A percentile compares a stretch with the other conserved stretches of the same genome.
Conservation (phyloP, 208 protist genomes). For the Trypanosomatidae sp. region DNA sequence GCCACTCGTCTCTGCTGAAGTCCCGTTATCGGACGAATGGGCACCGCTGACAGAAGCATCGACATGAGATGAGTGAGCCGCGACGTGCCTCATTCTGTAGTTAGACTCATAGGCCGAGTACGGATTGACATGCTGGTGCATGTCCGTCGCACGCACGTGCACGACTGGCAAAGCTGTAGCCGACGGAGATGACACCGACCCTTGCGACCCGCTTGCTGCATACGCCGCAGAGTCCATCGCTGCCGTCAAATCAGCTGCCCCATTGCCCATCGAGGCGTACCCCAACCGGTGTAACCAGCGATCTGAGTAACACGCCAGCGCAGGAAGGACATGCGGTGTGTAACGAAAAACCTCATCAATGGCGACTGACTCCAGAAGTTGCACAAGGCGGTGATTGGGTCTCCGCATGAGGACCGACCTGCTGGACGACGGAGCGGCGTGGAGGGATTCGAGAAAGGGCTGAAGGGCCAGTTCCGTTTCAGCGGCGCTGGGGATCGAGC, state of each 20-base stretch:
- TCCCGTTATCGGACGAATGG: not conserved
- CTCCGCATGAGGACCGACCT: slow-evolving; percentile 12
- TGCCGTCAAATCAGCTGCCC: not conserved
- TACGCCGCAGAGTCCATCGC: not conserved
- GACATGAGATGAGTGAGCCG: not conserved
- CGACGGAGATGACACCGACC: not conserved
- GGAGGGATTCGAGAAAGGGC: slow-evolving; percentile 44
- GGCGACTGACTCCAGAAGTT: slow-evolving; percentile 44
- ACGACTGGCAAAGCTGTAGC: not conserved
- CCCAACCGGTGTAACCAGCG: slow-evolving; percentile 15
- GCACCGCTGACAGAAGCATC: not conserved
- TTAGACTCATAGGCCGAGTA: slow-evolving; percentile 22
- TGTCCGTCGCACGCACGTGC: slow-evolving; percentile 11
- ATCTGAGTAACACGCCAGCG: slow-evolving; percentile 23
- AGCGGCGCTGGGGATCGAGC: slow-evolving; percentile 45
- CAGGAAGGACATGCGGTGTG: slow-evolving; percentile 45
- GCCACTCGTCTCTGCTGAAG: not conserved
- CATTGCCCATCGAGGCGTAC: slow-evolving; percentile 1
- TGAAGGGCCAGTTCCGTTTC: slow-evolving; percentile 54
- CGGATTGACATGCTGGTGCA: slow-evolving; percentile 18
- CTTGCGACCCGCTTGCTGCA: not conserved
- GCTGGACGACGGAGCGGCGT: slow-evolving; percentile 23
- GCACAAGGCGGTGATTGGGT: slow-evolving; percentile 37
- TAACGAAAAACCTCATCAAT: slow-evolving; percentile 43
- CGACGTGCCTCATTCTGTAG: not conserved